Evolutionary conservation across 768 basidiomycete genomes (phyloP), one percentile per base, ranked within the genome.

Genomic region (Amanita thiersii): DNA sequence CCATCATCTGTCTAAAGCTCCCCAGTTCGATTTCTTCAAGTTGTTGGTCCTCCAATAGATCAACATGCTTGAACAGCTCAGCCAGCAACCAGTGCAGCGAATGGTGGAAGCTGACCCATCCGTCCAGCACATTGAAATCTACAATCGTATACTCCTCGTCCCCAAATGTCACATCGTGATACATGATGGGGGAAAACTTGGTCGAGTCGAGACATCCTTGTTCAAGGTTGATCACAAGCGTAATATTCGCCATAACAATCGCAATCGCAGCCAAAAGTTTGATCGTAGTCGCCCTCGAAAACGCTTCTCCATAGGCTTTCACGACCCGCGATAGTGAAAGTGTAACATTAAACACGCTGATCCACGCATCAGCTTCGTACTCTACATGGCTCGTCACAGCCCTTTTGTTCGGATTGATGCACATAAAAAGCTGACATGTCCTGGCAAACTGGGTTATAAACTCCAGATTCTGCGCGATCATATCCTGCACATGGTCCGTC

Each of bases 311-410:
- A 47, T 90, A 88, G 1, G 83, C 82, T 55, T 90, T 87, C 66
- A 89, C 87, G 29, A 90, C 79, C 32, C 90, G 80, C 4, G 86
- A 85, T 18, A 99, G 64, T 24, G 89, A 92, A 7, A 94, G 75
- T 4, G 91, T 92, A 17, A 97, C 85, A 51, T 93, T 92, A 62
- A 98, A 98, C 10, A 96, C 89, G 52, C 83, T 87, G 47, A 96
- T 89, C 94, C 93, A 96, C 14, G 85, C 84, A 50, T 99, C 96
- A 21, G 86, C 85, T 64, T 99, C 96, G 63, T 87, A 99, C 59
- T 97, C 94, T 52, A 99, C 79, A 51, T 98, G 96, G 39, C 68
- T 82, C 20, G 75, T 72, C 4, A 71, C 77, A 14, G 85, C 89
- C 12, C 94, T 77, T 51, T 81, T 80, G 60, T 92, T 91, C 2